Conservation (phyloP, 306 rosid genomes). For the Acmispon strigosus region DNA sequence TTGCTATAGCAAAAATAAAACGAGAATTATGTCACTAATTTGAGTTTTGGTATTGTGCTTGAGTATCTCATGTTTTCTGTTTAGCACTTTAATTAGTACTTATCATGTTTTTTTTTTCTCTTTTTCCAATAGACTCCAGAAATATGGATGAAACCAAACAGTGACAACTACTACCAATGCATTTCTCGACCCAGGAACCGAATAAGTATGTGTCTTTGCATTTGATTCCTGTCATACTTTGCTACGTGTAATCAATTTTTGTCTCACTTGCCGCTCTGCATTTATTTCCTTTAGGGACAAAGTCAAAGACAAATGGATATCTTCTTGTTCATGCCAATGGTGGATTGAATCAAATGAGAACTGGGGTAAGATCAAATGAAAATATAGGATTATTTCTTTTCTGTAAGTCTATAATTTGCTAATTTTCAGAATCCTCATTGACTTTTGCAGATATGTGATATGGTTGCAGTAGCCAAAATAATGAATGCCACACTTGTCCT, state of each 20-base stretch:
- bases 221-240: not conserved
- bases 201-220: slow-evolving; percentile 43
- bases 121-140: slow-evolving; percentile 53
- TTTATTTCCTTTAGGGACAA: slow-evolving; percentile 30
- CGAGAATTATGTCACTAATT: not conserved
- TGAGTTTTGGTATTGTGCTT: not conserved
- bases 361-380: slow-evolving; percentile 57
- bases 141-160: slow-evolving; percentile 85
- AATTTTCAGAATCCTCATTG: slow-evolving; percentile 8
- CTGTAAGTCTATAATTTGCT: slow-evolving; percentile 10
- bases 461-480: slow-evolving; percentile 97
- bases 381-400: not conserved
- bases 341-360: slow-evolving; percentile 99
- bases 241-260: not conserved
- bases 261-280: not conserved
- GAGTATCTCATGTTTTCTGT: not conserved
- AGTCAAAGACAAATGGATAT: slow-evolving; percentile 70
- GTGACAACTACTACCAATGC: slow-evolving; percentile 58
- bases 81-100: not conserved
- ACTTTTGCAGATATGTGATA: slow-evolving; percentile 84
- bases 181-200: slow-evolving; percentile 51
- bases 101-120: not conserved
- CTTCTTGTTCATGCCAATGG: slow-evolving; percentile 94
- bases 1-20: not conserved
- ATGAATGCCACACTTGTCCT: slow-evolving; percentile 95